These are phyloP conservation scores for Triticum turgidum DNA, from an alignment of 176 grass and related monocot genomes.

Conservation along the genomic window DNA sequence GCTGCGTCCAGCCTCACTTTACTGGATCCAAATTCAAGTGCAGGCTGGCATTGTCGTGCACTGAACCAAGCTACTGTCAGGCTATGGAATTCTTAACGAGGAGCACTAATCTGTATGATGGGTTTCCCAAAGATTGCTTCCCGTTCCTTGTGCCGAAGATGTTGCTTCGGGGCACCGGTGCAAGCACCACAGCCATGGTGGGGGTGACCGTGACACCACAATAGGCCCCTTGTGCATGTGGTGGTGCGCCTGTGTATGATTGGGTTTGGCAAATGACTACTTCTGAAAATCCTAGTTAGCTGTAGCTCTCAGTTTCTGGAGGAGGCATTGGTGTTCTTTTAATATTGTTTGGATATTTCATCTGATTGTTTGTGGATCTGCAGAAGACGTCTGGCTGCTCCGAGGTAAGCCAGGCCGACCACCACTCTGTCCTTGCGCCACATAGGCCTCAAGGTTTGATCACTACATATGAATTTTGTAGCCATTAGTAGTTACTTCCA, in stretches of 20 bases:
- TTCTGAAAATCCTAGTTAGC: background rate
- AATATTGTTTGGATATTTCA: background rate
- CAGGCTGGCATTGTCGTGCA: too few species aligned
- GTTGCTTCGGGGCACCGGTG: background rate
- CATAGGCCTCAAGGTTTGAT: conserved; percentile 65
- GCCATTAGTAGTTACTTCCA: background rate
- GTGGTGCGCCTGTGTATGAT: background rate
- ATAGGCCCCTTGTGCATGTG: background rate
- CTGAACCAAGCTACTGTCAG: too few species aligned
- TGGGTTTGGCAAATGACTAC: background rate
- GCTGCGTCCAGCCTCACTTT: too few species aligned
- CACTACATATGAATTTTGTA: conserved; percentile 56
- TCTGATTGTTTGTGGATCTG: conserved; percentile 22
- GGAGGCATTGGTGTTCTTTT: background rate
- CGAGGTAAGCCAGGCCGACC: conserved; percentile 5
- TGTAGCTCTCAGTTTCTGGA: background rate
- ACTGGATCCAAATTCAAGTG: too few species aligned
- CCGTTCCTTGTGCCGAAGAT: background rate
- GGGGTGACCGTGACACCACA: background rate
- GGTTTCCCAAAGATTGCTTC: background rate
- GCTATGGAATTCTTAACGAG: too few species aligned
- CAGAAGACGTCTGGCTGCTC: conserved; percentile 57
- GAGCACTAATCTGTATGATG: too few species aligned
- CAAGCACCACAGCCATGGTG: background rate
- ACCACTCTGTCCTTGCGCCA: conserved; percentile 34